These are phyloP conservation scores for Yamadazyma nakazawae DNA, from an alignment of 805 yeast species.

Conservation along the genomic window DNA sequence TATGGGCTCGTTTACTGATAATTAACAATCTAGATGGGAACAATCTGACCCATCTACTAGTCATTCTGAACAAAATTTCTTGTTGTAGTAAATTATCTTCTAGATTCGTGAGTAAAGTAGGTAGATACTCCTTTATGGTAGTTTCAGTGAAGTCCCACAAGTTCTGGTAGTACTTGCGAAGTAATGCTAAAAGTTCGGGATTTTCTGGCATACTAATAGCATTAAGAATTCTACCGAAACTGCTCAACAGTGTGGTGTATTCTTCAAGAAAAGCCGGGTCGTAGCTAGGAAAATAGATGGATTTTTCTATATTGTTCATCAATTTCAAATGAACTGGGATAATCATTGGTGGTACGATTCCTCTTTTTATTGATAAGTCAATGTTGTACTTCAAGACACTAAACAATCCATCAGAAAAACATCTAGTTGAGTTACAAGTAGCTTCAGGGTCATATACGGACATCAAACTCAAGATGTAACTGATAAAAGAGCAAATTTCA, in stretches of 20 bases:
- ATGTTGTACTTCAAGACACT: constrained; percentile 30
- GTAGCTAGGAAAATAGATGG: constrained; percentile 36
- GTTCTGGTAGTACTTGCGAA: constrained; percentile 21
- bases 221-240: constrained; percentile 20
- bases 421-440: constrained; percentile 30
- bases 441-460: constrained; percentile 44
- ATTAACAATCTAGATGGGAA: constrained; percentile 29
- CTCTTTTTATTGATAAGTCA: constrained; percentile 14
- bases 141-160: constrained; percentile 23
- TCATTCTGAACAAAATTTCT: constrained; percentile 31
- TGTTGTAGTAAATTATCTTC: constrained; percentile 28
- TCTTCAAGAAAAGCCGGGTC: constrained; percentile 30
- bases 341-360: constrained; percentile 15
- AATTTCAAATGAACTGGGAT: constrained; percentile 32
- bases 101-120: constrained; percentile 22
- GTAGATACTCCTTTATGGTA: constrained; percentile 25
- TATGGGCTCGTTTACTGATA: constrained; percentile 21
- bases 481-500: constrained; percentile 30
- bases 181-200: constrained; percentile 14
- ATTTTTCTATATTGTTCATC: constrained; percentile 31
- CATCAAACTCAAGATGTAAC: constrained; percentile 38
- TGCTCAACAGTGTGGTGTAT: constrained; percentile 19
- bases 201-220: constrained; percentile 2
- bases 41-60: constrained; percentile 33
- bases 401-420: constrained; percentile 41